Percentiles rank a stretch among this genome's conserved stretches.
Evolutionary conservation across 2,329 filamentous ascomycete genomes (phyloP).

Genomic region (Cladorrhinum sp.): DNA sequence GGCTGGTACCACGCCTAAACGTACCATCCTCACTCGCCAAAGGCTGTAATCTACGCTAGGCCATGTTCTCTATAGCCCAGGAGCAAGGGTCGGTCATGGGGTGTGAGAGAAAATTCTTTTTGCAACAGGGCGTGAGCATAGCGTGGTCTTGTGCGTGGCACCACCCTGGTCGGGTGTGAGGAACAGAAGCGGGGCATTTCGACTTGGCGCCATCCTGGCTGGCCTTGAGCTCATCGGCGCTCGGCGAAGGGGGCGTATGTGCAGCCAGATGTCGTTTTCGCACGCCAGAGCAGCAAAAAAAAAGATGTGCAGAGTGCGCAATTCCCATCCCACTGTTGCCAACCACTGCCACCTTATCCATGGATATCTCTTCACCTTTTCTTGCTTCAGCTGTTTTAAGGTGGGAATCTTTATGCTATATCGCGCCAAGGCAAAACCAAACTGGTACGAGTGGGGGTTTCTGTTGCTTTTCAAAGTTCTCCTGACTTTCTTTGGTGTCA

Average conservation of each 20-base stretch:
- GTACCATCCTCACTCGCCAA: conserved; percentile 20
- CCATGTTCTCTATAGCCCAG: conserved; percentile 19
- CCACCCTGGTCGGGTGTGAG: conserved; percentile 28
- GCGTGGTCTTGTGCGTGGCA: conserved; percentile 28
- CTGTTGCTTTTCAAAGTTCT: background rate
- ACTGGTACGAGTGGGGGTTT: conserved; percentile 12
- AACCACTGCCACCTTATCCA: conserved; percentile 6
- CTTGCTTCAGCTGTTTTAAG: conserved; percentile 15
- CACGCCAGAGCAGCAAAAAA: conserved; percentile 14
- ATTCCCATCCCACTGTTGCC: conserved; percentile 11
- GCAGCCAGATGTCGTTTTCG: conserved; percentile 5
- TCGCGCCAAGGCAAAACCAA: conserved; percentile 14
- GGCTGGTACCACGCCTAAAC: conserved; percentile 18
- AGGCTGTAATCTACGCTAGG: conserved; percentile 28
- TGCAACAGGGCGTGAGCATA: conserved; percentile 23
- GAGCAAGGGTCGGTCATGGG: conserved; percentile 21
- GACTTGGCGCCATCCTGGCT: conserved; percentile 23
- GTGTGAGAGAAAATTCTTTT: conserved; percentile 24
- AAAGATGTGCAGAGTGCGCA: conserved; percentile 19
- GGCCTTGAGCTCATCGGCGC: conserved; percentile 8
- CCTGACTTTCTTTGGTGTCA: background rate
- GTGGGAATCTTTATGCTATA: conserved; percentile 19
- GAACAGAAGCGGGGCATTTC: conserved; percentile 21
- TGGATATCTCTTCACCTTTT: conserved; percentile 6
- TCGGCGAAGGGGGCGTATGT: conserved; percentile 11